Evolutionary conservation across 768 basidiomycete species (phyloP).

Genomic region (Tulasnella sp.): DNA sequence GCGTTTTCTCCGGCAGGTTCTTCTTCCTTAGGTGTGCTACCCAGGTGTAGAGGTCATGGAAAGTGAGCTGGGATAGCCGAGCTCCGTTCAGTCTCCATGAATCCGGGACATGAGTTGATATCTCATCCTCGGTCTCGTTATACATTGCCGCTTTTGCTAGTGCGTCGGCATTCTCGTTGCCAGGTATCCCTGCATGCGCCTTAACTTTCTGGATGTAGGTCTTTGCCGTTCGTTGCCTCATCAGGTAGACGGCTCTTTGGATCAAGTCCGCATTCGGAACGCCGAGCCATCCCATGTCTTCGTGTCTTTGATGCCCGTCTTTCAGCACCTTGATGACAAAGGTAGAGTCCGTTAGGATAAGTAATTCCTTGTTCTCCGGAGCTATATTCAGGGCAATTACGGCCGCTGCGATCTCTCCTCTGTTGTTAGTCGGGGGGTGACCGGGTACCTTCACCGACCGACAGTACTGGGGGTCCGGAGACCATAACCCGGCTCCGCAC

Average conservation of each 20-base stretch:
- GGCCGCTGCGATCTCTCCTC: background rate
- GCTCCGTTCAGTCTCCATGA: background rate
- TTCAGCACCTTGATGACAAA: background rate
- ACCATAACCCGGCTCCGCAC: background rate
- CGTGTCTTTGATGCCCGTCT: background rate
- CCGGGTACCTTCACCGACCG: background rate
- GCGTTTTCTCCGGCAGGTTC: background rate
- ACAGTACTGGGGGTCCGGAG: background rate
- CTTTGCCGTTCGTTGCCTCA: background rate
- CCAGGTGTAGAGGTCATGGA: background rate
- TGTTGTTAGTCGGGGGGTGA: background rate
- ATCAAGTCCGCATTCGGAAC: background rate
- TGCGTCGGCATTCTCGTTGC: background rate
- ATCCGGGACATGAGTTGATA: background rate
- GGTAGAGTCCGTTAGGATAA: background rate
- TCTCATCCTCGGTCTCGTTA: background rate
- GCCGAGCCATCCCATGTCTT: constrained; percentile 1
- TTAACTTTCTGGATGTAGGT: constrained; percentile 1
- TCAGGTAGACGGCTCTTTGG: background rate
- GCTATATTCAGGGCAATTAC: background rate
- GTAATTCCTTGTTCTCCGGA: background rate
- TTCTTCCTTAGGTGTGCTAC: background rate
- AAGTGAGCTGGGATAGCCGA: background rate
- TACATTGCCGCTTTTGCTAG: background rate
- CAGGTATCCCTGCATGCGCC: background rate